Evolutionary conservation across 306 rosid species (phyloP), one percentile per base, ranked within the genome.

Genomic region (Quercus bicolor): DNA sequence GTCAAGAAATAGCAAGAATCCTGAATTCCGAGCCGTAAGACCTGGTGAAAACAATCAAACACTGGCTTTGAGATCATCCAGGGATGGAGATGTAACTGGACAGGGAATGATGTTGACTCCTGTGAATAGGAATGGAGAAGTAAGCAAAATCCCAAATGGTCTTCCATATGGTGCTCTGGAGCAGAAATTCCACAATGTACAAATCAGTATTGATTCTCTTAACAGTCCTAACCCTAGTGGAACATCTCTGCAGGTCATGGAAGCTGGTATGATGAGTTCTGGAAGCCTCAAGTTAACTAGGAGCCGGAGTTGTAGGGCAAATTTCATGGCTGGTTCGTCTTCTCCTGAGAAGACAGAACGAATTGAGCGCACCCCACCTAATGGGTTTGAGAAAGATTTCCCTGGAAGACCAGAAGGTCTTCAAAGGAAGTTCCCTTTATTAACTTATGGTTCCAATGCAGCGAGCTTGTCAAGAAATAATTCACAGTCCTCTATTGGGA

Each of bases 341-440:
- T 81, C 91, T 68, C 91, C 92, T 14, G 97, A 86, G 81, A 77
- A 43, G 75, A 75, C 43, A 14, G 91, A 82, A 72, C 83, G 54
- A 74, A 75, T 68, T 12, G 85, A 87, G 73, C 81, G 89, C 76
- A 96, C 99, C 79, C 99, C 98, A 2, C 75, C 87, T 62, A 77
- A 79, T 84, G 94, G 87, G 53, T 88, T 86, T 84, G 96, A 87
- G 54, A 84, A 81, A 77, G 86, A 84, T 77, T 93, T 91, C 83
- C 94, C 81, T 74, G 98, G 99, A 79, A 93, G 99, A 82, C 99
- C 99, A 60, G 89, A 93, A 82, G 75, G 93, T 83, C 77, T 83
- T 40, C 68, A 75, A 82, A 82, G 85, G 87, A 96, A 83, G 80
- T 62, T 89, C 53, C 84, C 89, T 72, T 84, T 70, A 43, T 81